These are phyloP conservation scores for Flaveria sonorensis DNA, from an alignment of 129 eudicot genomes.

Conservation along the genomic window DNA sequence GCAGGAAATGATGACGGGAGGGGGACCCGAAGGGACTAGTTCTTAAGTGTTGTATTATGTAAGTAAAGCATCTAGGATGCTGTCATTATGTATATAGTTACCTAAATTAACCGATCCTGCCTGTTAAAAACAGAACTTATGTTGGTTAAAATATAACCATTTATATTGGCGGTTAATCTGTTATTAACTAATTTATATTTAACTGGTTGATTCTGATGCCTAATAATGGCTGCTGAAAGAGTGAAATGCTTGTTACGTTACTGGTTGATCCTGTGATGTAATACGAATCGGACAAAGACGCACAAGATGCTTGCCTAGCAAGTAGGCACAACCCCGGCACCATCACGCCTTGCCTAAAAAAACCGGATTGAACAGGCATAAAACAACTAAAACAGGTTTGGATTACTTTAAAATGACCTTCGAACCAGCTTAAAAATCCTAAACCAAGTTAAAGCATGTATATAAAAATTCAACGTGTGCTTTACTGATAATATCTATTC, in stretches of 20 bases:
- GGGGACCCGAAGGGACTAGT: constrained; percentile 67
- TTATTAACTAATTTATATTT: neutral
- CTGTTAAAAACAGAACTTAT: constrained; percentile 28
- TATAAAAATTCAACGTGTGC: too few species aligned
- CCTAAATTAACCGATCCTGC: constrained; percentile 36
- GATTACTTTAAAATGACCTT: too few species aligned
- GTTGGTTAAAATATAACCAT: constrained; percentile 35
- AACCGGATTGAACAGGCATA: too few species aligned
- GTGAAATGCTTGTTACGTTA: neutral
- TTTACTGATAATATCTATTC: too few species aligned
- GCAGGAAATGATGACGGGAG: constrained; percentile 76
- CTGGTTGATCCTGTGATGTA: neutral
- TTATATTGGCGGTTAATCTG: too few species aligned
- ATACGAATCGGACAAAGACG: neutral
- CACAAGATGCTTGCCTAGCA: too few species aligned
- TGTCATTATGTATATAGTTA: constrained; percentile 34
- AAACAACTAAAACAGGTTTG: too few species aligned
- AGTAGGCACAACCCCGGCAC: too few species aligned
- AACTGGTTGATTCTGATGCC: neutral
- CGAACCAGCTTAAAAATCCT: too few species aligned
- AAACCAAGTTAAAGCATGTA: too few species aligned
- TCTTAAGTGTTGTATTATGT: constrained; percentile 64
- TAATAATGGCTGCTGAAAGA: constrained; percentile 4
- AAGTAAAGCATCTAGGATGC: too few species aligned
- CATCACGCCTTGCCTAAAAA: too few species aligned